Evolutionary conservation across 805 yeast genomes (phyloP), one percentile per base, ranked within the genome.

Genomic region (Ogataea ganodermae): DNA sequence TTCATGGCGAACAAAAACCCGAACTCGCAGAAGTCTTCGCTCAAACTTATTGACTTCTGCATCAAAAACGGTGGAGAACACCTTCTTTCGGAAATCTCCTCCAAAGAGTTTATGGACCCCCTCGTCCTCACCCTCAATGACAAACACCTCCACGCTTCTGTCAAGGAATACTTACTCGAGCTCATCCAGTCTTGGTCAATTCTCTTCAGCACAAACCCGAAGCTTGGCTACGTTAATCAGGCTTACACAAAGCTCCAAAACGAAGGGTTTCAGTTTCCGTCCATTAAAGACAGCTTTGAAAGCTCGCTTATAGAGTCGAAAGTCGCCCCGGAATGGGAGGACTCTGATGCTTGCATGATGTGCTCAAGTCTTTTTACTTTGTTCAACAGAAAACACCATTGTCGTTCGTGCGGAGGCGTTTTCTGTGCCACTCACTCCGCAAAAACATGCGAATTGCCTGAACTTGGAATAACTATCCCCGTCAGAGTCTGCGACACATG

Each of bases 241-340:
- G 75, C 80, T 4, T 86, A 86, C 68, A 71, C 73, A 23, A 78
- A 76, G 52, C 73, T 92, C 48, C 72, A 76, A 46, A 65, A 70
- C 33, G 86, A 85, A 48, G 91, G 84, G 1, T 80, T 79, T 55
- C 70, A 74, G 44, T 89, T 91, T 59, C 96, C 96, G 1, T 70
- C 69, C 21, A 68, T 77, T 39, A 58, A 58, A 3, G 64, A 58
- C 10, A 61, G 61, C 23, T 61, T 68, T 18, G 74, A 73, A 41
- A 65, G 73, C 26, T 69, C 70, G 16, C 81, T 91, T 64, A 80
- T 92, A 41, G 97, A 92, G 59, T 80, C 96, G 1, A 86, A 82
- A 51, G 91, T 91, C 4, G 97, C 99, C 1, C 98, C 99, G 0
- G 97, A 90, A 57, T 94, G 99, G 99, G 84, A 87, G 18, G 99